phyloP scores from a whole-genome alignment of 2,329 filamentous ascomycete genomes.

The Colletotrichum neosansevieriae region DNA sequence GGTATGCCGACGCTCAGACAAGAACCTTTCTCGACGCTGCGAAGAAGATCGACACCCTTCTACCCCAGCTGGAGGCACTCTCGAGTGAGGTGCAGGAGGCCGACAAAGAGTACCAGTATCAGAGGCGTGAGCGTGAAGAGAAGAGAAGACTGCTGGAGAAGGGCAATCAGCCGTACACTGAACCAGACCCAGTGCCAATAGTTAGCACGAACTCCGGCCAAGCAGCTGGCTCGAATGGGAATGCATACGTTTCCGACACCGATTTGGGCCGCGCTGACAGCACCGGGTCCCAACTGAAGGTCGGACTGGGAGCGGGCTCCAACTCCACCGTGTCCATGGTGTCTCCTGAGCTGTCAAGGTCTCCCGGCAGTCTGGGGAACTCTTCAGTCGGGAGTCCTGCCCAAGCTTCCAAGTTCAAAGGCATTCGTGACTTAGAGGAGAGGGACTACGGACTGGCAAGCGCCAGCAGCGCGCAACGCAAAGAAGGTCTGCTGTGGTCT shows the following conservation, averaged over 20 bases:
- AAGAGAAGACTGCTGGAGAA: constrained; percentile 92
- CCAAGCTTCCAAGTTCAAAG: constrained; percentile 79
- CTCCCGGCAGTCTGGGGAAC: constrained; percentile 66
- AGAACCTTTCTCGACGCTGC: constrained; percentile 84
- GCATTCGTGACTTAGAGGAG: constrained; percentile 92
- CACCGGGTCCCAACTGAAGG: constrained; percentile 75
- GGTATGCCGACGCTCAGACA: constrained; percentile 91
- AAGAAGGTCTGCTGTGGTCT: constrained; percentile 96
- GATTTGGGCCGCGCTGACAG: constrained; percentile 81
- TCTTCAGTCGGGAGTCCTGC: constrained; percentile 63
- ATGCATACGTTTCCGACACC: constrained; percentile 69
- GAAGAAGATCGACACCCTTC: constrained; percentile 86
- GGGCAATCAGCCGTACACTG: constrained; percentile 79
- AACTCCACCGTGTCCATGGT: constrained; percentile 47
- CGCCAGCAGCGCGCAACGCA: constrained; percentile 76
- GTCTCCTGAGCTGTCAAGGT: constrained; percentile 64
- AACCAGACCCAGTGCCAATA: constrained; percentile 71
- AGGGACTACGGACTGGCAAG: constrained; percentile 69
- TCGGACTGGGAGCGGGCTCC: constrained; percentile 60
- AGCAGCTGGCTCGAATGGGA: constrained; percentile 56
- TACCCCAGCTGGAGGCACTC: constrained; percentile 91
- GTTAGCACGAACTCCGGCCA: constrained; percentile 50
- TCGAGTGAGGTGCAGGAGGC: constrained; percentile 90
- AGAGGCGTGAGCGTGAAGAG: constrained; percentile 94
- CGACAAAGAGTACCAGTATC: constrained; percentile 96